Evolutionary conservation across 441 rosid species (phyloP).

Genomic region (Raphanus hybrid): DNA sequence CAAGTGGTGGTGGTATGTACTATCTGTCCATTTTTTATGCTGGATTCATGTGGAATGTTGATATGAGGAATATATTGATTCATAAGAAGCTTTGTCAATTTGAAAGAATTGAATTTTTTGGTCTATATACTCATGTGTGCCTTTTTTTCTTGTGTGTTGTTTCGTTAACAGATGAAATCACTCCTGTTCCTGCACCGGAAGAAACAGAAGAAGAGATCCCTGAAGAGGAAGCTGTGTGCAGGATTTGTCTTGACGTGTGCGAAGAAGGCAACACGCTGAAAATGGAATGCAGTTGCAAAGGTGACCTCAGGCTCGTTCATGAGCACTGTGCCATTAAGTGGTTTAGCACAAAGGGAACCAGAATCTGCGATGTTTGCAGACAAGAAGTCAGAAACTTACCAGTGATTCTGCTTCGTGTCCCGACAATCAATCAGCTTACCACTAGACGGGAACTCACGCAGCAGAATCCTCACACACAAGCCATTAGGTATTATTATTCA

Average conservation of each 20-base stretch:
- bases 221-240: slow-evolving; percentile 91
- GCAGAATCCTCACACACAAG: slow-evolving; percentile 50
- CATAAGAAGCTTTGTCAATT: background rate
- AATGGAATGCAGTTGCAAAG: slow-evolving; percentile 99
- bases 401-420: slow-evolving; percentile 74
- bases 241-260: slow-evolving; percentile 85
- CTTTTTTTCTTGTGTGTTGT: slow-evolving; percentile 31
- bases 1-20: slow-evolving; percentile 51
- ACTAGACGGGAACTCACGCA: slow-evolving; percentile 53
- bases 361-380: slow-evolving; percentile 86
- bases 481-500: slow-evolving; percentile 50
- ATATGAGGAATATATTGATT: slow-evolving; percentile 11
- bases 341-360: slow-evolving; percentile 86
- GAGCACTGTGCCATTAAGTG: slow-evolving; percentile 87
- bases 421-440: slow-evolving; percentile 52
- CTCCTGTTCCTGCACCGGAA: slow-evolving; percentile 50
- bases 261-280: slow-evolving; percentile 87
- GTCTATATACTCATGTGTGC: background rate
- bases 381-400: slow-evolving; percentile 88
- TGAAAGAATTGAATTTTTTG: background rate
- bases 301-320: slow-evolving; percentile 84
- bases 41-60: background rate
- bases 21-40: background rate
- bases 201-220: slow-evolving; percentile 86
- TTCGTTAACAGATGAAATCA: slow-evolving; percentile 60